Evolutionary conservation across 306 rosid genomes (phyloP).

Genomic region (Acacia melanoxylon): DNA sequence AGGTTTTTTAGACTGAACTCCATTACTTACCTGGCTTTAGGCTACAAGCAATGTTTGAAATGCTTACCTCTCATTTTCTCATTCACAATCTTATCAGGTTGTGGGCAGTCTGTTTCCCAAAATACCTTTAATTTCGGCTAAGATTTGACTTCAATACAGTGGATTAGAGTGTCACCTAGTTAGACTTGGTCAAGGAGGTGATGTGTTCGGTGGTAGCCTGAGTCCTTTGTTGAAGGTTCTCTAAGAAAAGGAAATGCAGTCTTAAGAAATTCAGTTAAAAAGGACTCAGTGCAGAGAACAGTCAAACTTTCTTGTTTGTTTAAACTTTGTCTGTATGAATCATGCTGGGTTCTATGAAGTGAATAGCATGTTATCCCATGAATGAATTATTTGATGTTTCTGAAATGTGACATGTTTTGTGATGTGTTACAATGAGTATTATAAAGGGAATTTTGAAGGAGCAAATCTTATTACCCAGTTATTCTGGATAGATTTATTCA

Average conservation of each 20-base stretch:
- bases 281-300: neutral
- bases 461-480: neutral
- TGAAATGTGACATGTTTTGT: neutral
- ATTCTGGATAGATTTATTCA: neutral
- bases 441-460: neutral
- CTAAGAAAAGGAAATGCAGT: neutral
- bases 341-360: neutral
- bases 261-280: neutral
- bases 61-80: neutral
- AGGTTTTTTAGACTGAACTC: neutral
- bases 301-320: neutral
- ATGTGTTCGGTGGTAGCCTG: neutral
- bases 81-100: neutral
- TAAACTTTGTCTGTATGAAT: neutral
- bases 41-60: neutral
- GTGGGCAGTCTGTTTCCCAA: neutral
- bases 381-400: neutral
- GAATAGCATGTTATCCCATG: neutral
- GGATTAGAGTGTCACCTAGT: neutral
- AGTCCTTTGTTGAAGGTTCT: slow-evolving; percentile 11
- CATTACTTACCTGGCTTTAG: slow-evolving; percentile 2
- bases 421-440: neutral
- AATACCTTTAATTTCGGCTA: neutral
- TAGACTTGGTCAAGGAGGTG: neutral
- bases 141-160: neutral